A percentile compares a stretch with the other conserved stretches of the same genome.
Conservation (phyloP, 106 monocot genomes). For the Acorus calamus region DNA sequence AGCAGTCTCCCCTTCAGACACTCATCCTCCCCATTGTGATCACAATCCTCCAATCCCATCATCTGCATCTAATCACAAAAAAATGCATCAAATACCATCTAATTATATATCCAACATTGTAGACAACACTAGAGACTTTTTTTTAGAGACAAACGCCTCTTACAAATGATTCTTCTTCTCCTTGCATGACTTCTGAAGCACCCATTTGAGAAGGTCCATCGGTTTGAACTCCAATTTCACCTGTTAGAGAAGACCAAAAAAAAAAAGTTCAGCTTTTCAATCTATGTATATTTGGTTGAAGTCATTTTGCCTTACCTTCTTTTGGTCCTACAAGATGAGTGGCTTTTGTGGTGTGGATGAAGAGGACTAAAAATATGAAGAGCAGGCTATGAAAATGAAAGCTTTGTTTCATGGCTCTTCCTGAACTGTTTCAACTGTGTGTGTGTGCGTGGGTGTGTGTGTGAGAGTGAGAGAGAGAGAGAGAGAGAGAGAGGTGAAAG, state of each 20-base stretch:
- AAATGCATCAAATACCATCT: background rate
- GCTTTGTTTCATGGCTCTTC: background rate
- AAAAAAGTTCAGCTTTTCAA: too few species aligned
- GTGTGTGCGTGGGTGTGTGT: too few species aligned
- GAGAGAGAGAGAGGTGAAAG: background rate
- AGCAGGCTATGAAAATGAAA: background rate
- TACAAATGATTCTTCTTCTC: background rate
- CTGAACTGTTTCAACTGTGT: background rate
- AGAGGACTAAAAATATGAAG: background rate
- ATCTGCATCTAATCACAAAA: constrained; percentile 3
- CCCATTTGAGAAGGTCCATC: background rate
- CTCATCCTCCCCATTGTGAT: constrained; percentile 14
- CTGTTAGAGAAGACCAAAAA: background rate
- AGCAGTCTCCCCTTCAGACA: constrained; percentile 29
- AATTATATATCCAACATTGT: too few species aligned
- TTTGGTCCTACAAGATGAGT: background rate
- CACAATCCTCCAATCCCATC: constrained; percentile 15
- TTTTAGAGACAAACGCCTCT: background rate
- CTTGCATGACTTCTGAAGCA: background rate
- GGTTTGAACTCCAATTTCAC: background rate
- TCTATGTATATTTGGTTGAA: too few species aligned
- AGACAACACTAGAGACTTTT: background rate
- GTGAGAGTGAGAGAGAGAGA: background rate
- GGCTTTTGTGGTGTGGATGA: background rate
- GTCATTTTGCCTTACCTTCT: background rate